Base-by-base conservation (phyloP, 176 grass and related monocot species). In the Cenchrus fungigraminus region DNA sequence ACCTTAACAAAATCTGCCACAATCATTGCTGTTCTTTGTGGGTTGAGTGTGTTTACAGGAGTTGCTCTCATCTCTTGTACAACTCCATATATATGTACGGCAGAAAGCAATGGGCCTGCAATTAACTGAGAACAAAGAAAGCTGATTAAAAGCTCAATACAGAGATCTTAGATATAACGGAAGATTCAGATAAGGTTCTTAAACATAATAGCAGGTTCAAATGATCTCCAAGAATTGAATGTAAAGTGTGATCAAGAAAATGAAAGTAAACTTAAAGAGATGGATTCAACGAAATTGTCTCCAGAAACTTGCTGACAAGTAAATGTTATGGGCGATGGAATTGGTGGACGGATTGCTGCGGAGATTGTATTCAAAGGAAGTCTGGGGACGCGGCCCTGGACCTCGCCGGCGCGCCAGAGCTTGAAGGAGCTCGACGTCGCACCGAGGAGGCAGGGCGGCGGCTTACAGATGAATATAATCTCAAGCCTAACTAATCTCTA, bases 1-100 rank as follows among this genome's bases (percentile, higher is more conserved):
- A 99, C 93, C 97, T 94, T 89, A 69, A 94, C 58, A 72, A 92
- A 99, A 88, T 97, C 92, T 62, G 92, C 89, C 75, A 99, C 88
- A 58, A 99, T 87, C 94, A 94, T 91, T 57, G 94, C 94, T 12
- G 92, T 99, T 68, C 97, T 90, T 58, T 99, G 92, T 8, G 92
- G 94, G 78, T 97, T 99, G 20, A 97, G 94, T 37, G 97, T 94
- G 76, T 92, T 92, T 65, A 98, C 65, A 87, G 97, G 97, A 87
- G 91, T 90, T 34, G 97, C 97, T 87, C 81, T 86, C 91, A 96
- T 96, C 88, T 99, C 97, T 86, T 96, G 87, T 69, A 91, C 82
- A 25, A 99, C 97, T 77, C 91, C 89, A 25, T 89, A 99, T 79
- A 99, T 89, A 80, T 99, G 97, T 54, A 94, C 84, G 58, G 77